These are phyloP conservation scores for Panellus pusillus DNA, from an alignment of 768 basidiomycete genomes.

Conservation along the genomic window DNA sequence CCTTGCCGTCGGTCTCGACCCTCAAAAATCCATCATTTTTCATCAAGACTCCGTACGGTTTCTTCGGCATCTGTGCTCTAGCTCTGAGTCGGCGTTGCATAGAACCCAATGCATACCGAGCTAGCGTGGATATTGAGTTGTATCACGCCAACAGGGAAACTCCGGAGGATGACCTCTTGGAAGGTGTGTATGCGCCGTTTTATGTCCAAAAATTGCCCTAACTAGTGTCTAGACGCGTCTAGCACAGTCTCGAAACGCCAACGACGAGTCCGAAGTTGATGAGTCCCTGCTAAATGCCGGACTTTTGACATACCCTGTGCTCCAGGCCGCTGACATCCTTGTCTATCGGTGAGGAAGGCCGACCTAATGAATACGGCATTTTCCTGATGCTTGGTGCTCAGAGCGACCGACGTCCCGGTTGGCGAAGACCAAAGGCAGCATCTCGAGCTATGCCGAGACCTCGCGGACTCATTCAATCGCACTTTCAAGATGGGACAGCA, in stretches of 20 bases:
- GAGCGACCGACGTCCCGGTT: conserved; percentile 92
- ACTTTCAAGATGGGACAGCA: conserved; percentile 44
- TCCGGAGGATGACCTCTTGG: conserved; percentile 95
- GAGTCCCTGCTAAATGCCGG: conserved; percentile 83
- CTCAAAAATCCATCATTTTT: conserved; percentile 71
- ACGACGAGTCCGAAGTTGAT: conserved; percentile 73
- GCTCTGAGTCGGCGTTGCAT: not conserved
- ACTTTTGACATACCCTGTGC: conserved; percentile 87
- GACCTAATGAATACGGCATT: not conserved
- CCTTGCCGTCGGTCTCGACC: conserved; percentile 84
- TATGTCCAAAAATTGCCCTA: not conserved
- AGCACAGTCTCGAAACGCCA: conserved; percentile 71
- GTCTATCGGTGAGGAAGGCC: conserved; percentile 63
- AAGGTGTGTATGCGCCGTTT: conserved; percentile 54
- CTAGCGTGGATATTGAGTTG: conserved; percentile 90
- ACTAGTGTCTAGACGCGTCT: conserved; percentile 60
- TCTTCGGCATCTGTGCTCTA: not conserved
- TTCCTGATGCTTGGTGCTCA: conserved; percentile 28
- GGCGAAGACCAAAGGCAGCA: conserved; percentile 97
- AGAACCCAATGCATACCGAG: conserved; percentile 86
- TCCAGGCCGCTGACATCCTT: conserved; percentile 93
- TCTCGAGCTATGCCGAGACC: conserved; percentile 81
- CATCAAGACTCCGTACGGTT: conserved; percentile 83
- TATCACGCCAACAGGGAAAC: conserved; percentile 75
- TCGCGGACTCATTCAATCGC: conserved; percentile 82